Percentiles rank a stretch among this genome's conserved stretches.
Conservation (phyloP, 257 asterid genomes). For the Euphrasia confusa region DNA sequence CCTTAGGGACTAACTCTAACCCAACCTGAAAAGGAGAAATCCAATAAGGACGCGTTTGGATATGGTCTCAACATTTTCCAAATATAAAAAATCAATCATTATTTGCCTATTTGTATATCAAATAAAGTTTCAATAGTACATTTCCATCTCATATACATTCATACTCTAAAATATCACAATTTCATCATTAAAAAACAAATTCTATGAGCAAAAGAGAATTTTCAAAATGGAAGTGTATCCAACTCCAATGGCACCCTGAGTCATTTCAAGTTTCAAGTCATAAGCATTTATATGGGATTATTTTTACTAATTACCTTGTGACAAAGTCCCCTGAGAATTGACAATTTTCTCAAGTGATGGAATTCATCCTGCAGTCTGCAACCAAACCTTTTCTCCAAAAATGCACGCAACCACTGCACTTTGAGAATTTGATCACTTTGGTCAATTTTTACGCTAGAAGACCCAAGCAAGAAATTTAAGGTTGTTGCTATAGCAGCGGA, state of each 20-base stretch:
- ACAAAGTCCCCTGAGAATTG: conserved; percentile 93
- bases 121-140: no score
- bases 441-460: conserved; percentile 37
- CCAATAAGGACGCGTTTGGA: background rate
- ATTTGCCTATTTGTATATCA: no score
- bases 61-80: no score
- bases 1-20: conserved; percentile 82
- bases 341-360: conserved; percentile 63
- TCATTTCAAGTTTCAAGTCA: conserved; percentile 15
- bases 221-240: no score
- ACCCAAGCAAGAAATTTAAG: conserved; percentile 84
- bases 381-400: conserved; percentile 66
- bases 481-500: conserved; percentile 69
- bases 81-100: no score
- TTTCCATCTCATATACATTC: no score
- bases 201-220: no score
- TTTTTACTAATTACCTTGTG: conserved; percentile 60
- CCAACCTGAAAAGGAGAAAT: conserved; percentile 61
- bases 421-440: conserved; percentile 44
- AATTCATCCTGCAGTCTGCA: conserved; percentile 77
- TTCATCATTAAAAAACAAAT: no score
- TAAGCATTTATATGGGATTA: conserved; percentile 22
- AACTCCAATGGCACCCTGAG: no score
- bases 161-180: no score
- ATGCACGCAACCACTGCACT: conserved; percentile 63